Conservation (phyloP, 2,329 filamentous ascomycete genomes). For the Coniochaeta prunicola region DNA sequence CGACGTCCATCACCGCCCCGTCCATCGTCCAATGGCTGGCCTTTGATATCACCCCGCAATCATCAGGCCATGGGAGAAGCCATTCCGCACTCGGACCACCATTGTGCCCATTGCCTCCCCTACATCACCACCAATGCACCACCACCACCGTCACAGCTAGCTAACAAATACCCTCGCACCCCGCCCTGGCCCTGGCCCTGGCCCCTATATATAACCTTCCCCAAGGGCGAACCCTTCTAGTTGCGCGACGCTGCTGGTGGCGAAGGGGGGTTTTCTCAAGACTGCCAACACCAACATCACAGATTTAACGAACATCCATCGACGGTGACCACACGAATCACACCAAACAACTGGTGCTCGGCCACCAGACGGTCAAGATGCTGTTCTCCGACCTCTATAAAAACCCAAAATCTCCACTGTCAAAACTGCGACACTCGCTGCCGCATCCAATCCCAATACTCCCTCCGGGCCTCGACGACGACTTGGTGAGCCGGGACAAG, state of each 20-base stretch:
- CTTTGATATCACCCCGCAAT: not conserved
- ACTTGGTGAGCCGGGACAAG: conserved; percentile 56
- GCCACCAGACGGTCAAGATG: conserved; percentile 31
- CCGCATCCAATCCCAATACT: conserved; percentile 18
- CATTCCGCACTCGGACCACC: conserved; percentile 13
- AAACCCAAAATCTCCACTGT: conserved; percentile 44
- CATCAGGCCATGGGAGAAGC: too few relatives aligned
- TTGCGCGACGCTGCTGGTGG: conserved; percentile 12
- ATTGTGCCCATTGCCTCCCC: not conserved
- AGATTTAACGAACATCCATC: not conserved
- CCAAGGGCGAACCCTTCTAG: conserved; percentile 5
- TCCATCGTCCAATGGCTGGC: not conserved
- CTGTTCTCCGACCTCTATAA: conserved; percentile 55
- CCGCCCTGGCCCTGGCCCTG: too few relatives aligned
- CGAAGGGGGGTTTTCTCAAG: conserved; percentile 6
- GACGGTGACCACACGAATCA: not conserved
- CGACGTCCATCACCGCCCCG: not conserved
- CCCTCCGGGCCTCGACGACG: conserved; percentile 45
- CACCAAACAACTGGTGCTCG: conserved; percentile 9
- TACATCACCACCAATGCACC: conserved; percentile 5
- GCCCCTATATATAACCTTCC: conserved; percentile 16
- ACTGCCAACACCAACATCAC: not conserved
- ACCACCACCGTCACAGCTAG: conserved; percentile 2
- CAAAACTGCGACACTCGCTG: conserved; percentile 39
- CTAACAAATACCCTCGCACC: not conserved